phyloP scores from a whole-genome alignment of 257 asterid genomes.

The Gentiana straminea region DNA sequence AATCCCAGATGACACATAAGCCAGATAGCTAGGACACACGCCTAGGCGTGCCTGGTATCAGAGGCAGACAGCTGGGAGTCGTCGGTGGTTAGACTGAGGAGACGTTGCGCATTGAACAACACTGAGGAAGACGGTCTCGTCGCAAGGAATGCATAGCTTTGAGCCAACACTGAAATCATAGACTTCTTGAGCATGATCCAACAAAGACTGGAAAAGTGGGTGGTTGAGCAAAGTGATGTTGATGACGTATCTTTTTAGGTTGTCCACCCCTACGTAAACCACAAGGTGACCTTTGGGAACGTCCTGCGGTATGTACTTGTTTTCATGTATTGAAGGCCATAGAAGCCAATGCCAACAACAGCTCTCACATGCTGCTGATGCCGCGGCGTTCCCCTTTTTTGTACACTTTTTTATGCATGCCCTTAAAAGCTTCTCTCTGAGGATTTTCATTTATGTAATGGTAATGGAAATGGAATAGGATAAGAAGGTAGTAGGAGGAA shows the following conservation, averaged over 20 bases:
- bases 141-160: conserved; percentile 74
- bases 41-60: conserved; percentile 14
- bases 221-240: conserved; percentile 52
- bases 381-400: conserved; percentile 25
- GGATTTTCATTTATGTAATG: conserved; percentile 19
- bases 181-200: conserved; percentile 72
- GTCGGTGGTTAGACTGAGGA: conserved; percentile 28
- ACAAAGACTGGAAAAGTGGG: conserved; percentile 69
- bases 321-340: conserved; percentile 34
- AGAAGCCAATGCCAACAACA: conserved; percentile 44
- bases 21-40: conserved; percentile 2
- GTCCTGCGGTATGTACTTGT: conserved; percentile 47
- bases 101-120: conserved; percentile 61
- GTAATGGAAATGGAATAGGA: conserved; percentile 1
- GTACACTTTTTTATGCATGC: conserved; percentile 41
- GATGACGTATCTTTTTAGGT: conserved; percentile 59
- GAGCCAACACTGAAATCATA: conserved; percentile 53
- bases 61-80: conserved; percentile 28
- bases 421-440: conserved; percentile 30
- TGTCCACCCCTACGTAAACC: conserved; percentile 66
- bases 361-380: conserved; percentile 30
- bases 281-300: conserved; percentile 90
- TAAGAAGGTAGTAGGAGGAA: conserved; percentile 1
- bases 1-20: conserved; percentile 11
- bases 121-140: conserved; percentile 59